Base-by-base conservation (phyloP, 2,329 filamentous ascomycete species). In the Aspergillus sp. region DNA sequence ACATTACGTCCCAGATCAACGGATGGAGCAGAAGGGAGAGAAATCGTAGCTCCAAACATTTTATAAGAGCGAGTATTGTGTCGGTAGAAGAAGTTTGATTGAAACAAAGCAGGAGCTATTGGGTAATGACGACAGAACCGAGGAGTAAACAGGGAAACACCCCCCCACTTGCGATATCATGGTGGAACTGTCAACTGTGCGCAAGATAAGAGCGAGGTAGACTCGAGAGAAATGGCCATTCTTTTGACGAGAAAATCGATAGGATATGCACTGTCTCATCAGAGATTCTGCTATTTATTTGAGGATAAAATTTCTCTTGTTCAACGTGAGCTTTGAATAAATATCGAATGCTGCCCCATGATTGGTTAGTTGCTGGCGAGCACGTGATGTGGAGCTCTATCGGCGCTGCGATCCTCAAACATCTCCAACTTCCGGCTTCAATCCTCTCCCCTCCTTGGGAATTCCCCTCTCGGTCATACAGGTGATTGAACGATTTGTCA, bases 1-100 rank as follows among this genome's bases (percentile, higher is more conserved):
- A 57, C 29, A 27, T 49, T 27, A 3, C 39, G 28, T 5, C 39
- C 32, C 19, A 53, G 7, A 35, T 43, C 12, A 31, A 54, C 28
- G 9, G 37, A 27, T 5, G 36, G 42, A 9, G 50, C 50, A 5
- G 39, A 51, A 1, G 44, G 42, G 2, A 45, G 28, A 4, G 33
- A 31, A 19, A 19, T 19, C 4, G 38, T 31, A 10, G 30, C 4
- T 26, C 26, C n/a, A 39, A 19, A 19, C 39, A 40, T 40, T 9
- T 37, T 9, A 11, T 7, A 26, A 28, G 13, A 28, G 35, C 27
- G 19, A 36, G 13, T 36, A 32, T 2, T 32, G 8, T 3, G 31
- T 32, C n/a, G 8, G 31, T 32, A 32, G 31, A 32, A 32, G n/a
- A 19, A 19, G 19, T 19, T 19, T 19, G 19, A 19, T 19, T 19